A percentile compares a stretch with the other conserved stretches of the same genome.
Evolutionary conservation across 306 rosid genomes (phyloP).

Genomic region (Rubus parviflorus): DNA sequence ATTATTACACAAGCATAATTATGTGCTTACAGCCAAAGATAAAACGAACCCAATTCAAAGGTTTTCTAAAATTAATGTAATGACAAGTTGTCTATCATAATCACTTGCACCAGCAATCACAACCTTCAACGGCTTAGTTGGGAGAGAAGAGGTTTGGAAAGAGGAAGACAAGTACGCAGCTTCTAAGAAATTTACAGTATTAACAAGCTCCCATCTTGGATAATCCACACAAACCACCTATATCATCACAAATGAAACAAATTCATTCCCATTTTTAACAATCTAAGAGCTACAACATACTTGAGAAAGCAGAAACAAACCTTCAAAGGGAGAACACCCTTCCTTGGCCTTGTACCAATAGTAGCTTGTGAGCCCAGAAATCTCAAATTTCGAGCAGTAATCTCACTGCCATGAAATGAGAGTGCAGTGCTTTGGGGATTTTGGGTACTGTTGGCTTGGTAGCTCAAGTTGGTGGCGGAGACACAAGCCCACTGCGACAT

Average conservation of each 20-base stretch:
- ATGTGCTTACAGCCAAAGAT: neutral
- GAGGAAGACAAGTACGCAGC: conserved; percentile 83
- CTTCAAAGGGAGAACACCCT: conserved; percentile 48
- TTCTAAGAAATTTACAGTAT: conserved; percentile 71
- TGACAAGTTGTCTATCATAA: neutral
- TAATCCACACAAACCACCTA: conserved; percentile 80
- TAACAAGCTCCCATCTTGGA: conserved; percentile 83
- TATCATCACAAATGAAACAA: neutral
- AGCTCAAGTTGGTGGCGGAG: conserved; percentile 55
- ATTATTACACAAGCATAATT: neutral
- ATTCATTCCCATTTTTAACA: conserved; percentile 2
- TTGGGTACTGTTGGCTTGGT: conserved; percentile 21
- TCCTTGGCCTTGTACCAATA: conserved; percentile 31
- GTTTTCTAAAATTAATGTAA: neutral
- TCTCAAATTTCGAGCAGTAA: conserved; percentile 44
- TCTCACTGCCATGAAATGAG: conserved; percentile 50
- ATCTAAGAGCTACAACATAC: neutral
- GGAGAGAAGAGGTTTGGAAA: conserved; percentile 65
- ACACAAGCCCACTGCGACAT: conserved; percentile 65
- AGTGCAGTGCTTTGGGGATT: conserved; percentile 35
- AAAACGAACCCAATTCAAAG: neutral
- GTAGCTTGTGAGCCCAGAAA: conserved; percentile 27
- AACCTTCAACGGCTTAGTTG: conserved; percentile 66
- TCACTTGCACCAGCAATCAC: conserved; percentile 96
- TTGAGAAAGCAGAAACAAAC: conserved; percentile 23